phyloP scores from a whole-genome alignment of 1,284 basidiomycete species.

The Hymenochaete sp. region DNA sequence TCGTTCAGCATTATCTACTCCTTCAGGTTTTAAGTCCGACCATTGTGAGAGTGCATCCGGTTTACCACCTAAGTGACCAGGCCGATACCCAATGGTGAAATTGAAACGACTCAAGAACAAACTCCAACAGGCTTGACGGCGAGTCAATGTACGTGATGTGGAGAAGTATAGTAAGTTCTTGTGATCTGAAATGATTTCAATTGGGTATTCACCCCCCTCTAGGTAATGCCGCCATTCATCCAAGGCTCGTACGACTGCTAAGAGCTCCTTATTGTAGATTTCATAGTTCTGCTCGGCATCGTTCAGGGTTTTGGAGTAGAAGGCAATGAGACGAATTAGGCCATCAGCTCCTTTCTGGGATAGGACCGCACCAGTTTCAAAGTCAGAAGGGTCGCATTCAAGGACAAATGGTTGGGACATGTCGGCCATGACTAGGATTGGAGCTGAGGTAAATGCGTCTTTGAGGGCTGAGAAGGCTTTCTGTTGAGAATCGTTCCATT shows the following conservation, averaged over 20 bases:
- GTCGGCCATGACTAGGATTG: no score
- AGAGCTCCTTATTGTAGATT: conserved; percentile 39
- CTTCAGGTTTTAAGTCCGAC: not conserved
- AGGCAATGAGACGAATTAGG: conserved; percentile 25
- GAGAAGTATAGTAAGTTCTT: conserved; percentile 27
- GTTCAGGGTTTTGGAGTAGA: conserved; percentile 25
- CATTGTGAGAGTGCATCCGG: not conserved
- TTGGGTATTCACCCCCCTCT: conserved; percentile 12
- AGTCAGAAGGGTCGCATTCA: conserved; percentile 5
- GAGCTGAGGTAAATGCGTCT: no score
- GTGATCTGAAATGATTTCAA: conserved; percentile 27
- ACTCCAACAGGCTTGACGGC: conserved; percentile 25
- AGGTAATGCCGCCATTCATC: conserved; percentile 30
- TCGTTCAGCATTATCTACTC: not conserved
- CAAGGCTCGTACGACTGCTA: conserved; percentile 30
- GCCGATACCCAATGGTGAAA: not conserved
- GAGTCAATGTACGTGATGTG: conserved; percentile 25
- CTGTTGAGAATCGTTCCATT: no score
- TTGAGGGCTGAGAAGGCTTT: no score
- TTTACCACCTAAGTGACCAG: not conserved
- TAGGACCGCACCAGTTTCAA: conserved; percentile 1
- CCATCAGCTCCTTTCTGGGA: conserved; percentile 16
- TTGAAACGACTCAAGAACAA: not conserved
- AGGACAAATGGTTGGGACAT: no score
- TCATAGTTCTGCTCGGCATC: conserved; percentile 34